A percentile compares a stretch with the other conserved stretches of the same genome.
These are phyloP conservation scores for Phytophthora sp. DNA, from an alignment of 352 stramenopile species.

Conservation along the genomic window DNA sequence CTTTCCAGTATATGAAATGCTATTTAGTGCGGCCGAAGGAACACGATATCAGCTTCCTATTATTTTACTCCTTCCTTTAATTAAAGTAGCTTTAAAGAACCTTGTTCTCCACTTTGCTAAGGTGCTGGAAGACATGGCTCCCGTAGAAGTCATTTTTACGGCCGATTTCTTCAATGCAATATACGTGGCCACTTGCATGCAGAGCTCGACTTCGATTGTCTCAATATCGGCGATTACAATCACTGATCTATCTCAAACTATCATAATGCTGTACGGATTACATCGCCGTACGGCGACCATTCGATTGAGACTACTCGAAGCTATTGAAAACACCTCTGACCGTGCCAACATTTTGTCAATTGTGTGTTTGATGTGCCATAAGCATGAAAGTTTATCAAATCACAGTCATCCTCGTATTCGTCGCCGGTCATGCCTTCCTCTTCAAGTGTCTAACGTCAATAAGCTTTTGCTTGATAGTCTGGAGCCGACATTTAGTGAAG, in stretches of 20 bases:
- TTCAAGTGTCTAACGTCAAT: background rate
- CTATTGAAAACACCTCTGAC: background rate
- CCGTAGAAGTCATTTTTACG: conserved; percentile 16
- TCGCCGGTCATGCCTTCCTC: background rate
- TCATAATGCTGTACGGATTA: conserved; percentile 7
- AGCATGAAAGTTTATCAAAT: background rate
- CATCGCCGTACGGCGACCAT: background rate
- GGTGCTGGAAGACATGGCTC: conserved; percentile 12
- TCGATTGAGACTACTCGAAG: background rate
- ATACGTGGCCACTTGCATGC: conserved; percentile 18
- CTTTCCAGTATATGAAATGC: conserved; percentile 17
- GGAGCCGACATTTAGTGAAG: background rate
- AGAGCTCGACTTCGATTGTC: conserved; percentile 5
- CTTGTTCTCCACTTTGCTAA: conserved; percentile 1
- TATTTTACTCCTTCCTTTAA: conserved; percentile 16
- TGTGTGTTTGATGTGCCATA: background rate
- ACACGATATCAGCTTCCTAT: conserved; percentile 2
- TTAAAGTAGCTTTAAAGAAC: conserved; percentile 33
- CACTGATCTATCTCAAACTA: conserved; percentile 15
- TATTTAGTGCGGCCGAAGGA: background rate
- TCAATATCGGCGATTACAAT: conserved; percentile 11
- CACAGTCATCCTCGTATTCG: background rate
- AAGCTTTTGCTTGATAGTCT: background rate
- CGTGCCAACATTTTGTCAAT: background rate
- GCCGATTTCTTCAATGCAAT: conserved; percentile 25